A percentile compares a stretch with the other conserved stretches of the same genome.
Conservation (phyloP, 805 yeast species). For the Ogataea trehalophila region DNA sequence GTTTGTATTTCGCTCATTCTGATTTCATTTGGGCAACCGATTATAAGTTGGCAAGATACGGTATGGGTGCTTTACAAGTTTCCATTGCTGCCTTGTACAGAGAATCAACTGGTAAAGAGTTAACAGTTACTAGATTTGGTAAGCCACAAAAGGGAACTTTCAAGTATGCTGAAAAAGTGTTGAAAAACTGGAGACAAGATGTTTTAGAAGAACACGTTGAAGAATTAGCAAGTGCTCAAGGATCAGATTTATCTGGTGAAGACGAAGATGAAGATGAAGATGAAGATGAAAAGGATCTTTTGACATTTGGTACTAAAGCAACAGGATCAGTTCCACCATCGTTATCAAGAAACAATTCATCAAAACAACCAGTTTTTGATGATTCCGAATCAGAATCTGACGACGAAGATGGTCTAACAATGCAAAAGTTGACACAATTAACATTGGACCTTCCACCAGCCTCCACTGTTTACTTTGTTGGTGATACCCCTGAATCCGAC, state of each 20-base stretch:
- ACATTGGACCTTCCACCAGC: conserved; percentile 70
- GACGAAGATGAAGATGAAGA: conserved; percentile 13
- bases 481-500: conserved; percentile 88
- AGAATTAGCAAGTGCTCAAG: conserved; percentile 24
- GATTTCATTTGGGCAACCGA: conserved; percentile 94
- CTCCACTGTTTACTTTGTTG: conserved; percentile 81
- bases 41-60: conserved; percentile 75
- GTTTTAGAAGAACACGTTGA: conserved; percentile 71
- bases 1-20: conserved; percentile 82
- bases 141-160: conserved; percentile 88
- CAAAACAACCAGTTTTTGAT: conserved; percentile 16
- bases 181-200: conserved; percentile 73
- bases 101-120: conserved; percentile 78
- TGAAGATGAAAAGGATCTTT: conserved; percentile 21
- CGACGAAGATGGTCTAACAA: conserved; percentile 38
- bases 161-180: conserved; percentile 73
- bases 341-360: conserved; percentile 2
- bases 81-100: conserved; percentile 80
- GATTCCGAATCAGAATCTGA: conserved; percentile 30
- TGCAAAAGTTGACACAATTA: conserved; percentile 40
- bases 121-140: conserved; percentile 79
- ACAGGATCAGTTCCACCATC: conserved; percentile 4
- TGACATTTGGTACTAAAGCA: conserved; percentile 14
- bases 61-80: conserved; percentile 92
- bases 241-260: conserved; percentile 15